Conservation (phyloP, 1,284 basidiomycete species). For the Grifola frondosa region DNA sequence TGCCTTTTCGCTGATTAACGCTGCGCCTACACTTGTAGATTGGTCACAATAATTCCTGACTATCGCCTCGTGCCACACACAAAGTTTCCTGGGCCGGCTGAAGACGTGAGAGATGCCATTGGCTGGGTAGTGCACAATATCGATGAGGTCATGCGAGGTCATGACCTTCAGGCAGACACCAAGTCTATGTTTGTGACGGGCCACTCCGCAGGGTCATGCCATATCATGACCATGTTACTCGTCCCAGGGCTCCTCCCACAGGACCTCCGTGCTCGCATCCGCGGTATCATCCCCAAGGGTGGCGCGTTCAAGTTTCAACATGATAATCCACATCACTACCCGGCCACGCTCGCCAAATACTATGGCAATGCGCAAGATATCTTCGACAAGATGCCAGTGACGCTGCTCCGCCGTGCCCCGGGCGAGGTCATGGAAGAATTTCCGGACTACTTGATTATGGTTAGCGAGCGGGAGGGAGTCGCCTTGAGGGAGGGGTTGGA, state of each 20-base stretch:
- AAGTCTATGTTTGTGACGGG: slow-evolving; percentile 48
- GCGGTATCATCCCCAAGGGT: slow-evolving; percentile 45
- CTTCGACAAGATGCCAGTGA: slow-evolving; percentile 40
- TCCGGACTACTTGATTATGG: slow-evolving; percentile 47
- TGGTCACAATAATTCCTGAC: slow-evolving; percentile 61
- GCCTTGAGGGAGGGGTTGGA: slow-evolving; percentile 36
- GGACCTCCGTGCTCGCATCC: slow-evolving; percentile 38
- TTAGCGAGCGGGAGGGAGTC: slow-evolving; percentile 51
- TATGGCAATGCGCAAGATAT: slow-evolving; percentile 46
- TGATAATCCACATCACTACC: slow-evolving; percentile 21
- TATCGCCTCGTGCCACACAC: slow-evolving; percentile 59
- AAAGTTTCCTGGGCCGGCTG: slow-evolving; percentile 48
- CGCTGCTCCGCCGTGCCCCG: slow-evolving; percentile 37
- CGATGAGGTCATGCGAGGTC: slow-evolving; percentile 15
- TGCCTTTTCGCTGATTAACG: background rate
- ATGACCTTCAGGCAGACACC: slow-evolving; percentile 28
- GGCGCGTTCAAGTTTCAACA: slow-evolving; percentile 42
- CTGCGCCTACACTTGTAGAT: slow-evolving; percentile 26
- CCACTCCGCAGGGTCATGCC: slow-evolving; percentile 59
- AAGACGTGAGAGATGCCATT: slow-evolving; percentile 59
- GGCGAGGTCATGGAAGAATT: slow-evolving; percentile 36
- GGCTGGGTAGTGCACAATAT: slow-evolving; percentile 47
- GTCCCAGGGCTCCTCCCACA: slow-evolving; percentile 39
- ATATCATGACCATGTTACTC: slow-evolving; percentile 45
- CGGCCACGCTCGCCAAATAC: slow-evolving; percentile 36